phyloP scores from a whole-genome alignment of 129 eudicot species.

The Saposhnikovia divaricata region DNA sequence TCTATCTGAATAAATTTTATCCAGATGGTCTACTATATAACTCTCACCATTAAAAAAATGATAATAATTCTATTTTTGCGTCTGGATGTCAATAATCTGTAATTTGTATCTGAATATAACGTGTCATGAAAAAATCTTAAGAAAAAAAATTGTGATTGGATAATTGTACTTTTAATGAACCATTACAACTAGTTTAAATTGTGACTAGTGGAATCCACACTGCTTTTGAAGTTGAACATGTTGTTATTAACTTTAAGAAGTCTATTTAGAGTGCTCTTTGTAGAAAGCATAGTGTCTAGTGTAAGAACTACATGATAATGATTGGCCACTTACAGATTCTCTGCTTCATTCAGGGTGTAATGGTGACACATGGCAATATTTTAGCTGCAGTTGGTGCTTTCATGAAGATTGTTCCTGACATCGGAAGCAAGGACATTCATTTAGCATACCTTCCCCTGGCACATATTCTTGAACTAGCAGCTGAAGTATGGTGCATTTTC shows the following conservation, averaged over 20 bases:
- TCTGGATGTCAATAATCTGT: neutral
- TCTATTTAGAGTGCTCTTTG: neutral
- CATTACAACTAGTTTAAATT: too few species aligned
- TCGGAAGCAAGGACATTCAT: slow-evolving; percentile 66
- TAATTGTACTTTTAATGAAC: neutral
- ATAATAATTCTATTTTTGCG: neutral
- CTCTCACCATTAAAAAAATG: neutral
- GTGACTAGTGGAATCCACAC: neutral
- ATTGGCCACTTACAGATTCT: neutral
- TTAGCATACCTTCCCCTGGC: slow-evolving; percentile 93
- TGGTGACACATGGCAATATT: slow-evolving; percentile 92
- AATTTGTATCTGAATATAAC: neutral
- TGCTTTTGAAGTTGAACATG: neutral
- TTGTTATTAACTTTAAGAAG: neutral
- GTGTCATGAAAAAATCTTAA: neutral
- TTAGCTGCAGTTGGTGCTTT: slow-evolving; percentile 86
- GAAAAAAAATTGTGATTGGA: neutral
- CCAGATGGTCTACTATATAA: neutral
- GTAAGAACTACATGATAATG: neutral
- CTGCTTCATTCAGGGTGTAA: slow-evolving; percentile 60
- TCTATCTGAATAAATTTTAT: neutral
- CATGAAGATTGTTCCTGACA: slow-evolving; percentile 81
- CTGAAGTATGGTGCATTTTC: slow-evolving; percentile 54
- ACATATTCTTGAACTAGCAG: slow-evolving; percentile 92
- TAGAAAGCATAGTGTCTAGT: neutral